phyloP scores from a whole-genome alignment of 257 asterid genomes.

The Solanum piurae region DNA sequence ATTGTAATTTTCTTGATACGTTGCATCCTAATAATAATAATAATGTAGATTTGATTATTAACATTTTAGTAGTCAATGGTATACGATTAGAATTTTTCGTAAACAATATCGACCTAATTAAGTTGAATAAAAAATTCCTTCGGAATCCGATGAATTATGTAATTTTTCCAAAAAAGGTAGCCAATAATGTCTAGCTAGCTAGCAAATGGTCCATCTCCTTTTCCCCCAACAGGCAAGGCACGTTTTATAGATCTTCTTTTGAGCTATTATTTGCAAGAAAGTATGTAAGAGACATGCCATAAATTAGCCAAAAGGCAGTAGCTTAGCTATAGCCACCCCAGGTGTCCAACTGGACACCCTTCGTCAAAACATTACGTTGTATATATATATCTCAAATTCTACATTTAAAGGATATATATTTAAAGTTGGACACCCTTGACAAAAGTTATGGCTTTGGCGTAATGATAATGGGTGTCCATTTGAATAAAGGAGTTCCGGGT shows the following conservation, averaged over 20 bases:
- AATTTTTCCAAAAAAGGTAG: neutral
- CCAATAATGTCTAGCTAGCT: neutral
- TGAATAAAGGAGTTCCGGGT: too few species aligned
- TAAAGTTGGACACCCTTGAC: too few species aligned
- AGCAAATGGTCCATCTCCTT: neutral
- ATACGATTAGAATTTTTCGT: neutral
- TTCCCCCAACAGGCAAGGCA: neutral
- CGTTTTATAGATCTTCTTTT: neutral
- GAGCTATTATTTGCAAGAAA: neutral
- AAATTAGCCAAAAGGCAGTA: neutral
- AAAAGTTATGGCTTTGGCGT: neutral
- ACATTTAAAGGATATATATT: neutral
- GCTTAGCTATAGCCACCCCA: too few species aligned
- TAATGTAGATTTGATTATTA: neutral
- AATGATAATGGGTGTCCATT: neutral
- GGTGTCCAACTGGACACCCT: neutral
- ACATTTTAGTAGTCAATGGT: neutral
- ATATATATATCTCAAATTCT: too few species aligned
- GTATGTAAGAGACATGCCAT: neutral
- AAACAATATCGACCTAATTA: neutral
- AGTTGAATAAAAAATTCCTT: neutral
- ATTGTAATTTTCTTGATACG: neutral
- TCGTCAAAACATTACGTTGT: too few species aligned
- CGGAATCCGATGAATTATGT: neutral
- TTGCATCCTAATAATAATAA: neutral